These are phyloP conservation scores for Solanum arcanum DNA, from an alignment of 257 asterid species.

Conservation along the genomic window DNA sequence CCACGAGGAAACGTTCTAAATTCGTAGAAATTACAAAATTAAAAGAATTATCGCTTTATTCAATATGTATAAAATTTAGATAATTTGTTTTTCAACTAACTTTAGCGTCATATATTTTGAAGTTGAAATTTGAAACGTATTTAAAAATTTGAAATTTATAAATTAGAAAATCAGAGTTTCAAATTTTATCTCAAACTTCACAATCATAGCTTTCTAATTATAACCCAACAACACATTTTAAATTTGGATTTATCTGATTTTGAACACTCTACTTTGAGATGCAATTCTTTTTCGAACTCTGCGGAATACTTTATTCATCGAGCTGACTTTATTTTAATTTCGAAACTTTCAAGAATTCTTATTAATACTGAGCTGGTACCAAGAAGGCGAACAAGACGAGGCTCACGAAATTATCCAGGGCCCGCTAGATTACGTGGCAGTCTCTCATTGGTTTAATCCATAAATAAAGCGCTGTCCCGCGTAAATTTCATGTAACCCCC, in stretches of 20 bases:
- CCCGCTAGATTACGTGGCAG: background rate
- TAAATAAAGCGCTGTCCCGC: constrained; percentile 3
- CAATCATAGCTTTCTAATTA: background rate
- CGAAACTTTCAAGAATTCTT: background rate
- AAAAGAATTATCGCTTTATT: background rate
- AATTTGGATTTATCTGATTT: background rate
- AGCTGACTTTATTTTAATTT: background rate
- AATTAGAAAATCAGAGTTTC: no score
- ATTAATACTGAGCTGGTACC: background rate
- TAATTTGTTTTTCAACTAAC: background rate
- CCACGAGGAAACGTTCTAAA: background rate
- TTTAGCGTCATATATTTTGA: background rate
- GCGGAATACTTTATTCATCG: background rate
- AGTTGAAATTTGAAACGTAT: no score
- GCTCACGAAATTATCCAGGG: background rate
- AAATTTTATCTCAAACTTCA: background rate
- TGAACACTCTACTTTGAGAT: background rate
- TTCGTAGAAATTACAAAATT: background rate
- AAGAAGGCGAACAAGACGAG: background rate
- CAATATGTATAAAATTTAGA: background rate
- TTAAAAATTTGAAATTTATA: no score
- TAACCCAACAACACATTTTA: background rate
- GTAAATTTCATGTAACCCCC: background rate
- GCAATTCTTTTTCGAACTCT: background rate
- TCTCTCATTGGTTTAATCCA: background rate